phyloP scores from a whole-genome alignment of 2,329 filamentous ascomycete genomes.

The Gaeumannomyces sp. region DNA sequence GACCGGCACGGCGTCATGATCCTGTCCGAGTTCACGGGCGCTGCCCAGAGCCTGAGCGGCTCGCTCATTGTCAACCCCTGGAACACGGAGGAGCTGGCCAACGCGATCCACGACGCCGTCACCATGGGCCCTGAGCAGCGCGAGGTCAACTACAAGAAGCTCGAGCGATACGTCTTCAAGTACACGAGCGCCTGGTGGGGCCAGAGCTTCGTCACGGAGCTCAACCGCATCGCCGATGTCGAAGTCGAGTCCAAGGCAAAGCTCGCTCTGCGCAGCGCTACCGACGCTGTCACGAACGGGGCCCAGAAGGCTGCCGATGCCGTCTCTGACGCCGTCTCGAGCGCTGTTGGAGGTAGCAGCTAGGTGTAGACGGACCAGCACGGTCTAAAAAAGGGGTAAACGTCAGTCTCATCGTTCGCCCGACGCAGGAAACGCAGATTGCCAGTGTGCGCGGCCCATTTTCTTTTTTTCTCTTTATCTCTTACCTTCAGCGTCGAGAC shows the following conservation, averaged over 20 bases:
- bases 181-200: slow-evolving; percentile 99
- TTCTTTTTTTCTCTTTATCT: background rate
- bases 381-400: background rate
- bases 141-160: slow-evolving; percentile 79
- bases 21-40: slow-evolving; percentile 92
- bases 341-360: background rate
- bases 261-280: slow-evolving; percentile 5
- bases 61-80: slow-evolving; percentile 95
- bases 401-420: background rate
- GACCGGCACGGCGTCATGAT: slow-evolving; percentile 91
- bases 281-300: slow-evolving; percentile 3
- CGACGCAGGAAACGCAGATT: background rate
- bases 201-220: slow-evolving; percentile 81
- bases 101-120: slow-evolving; percentile 91
- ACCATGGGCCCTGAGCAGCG: slow-evolving; percentile 91
- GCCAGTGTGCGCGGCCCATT: background rate
- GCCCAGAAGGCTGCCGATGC: slow-evolving; percentile 1
- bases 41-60: slow-evolving; percentile 89
- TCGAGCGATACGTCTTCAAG: slow-evolving; percentile 93
- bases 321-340: background rate
- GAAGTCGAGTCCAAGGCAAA: slow-evolving; percentile 5
- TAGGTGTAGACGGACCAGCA: background rate
- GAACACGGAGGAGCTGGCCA: slow-evolving; percentile 94
- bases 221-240: slow-evolving; percentile 29
- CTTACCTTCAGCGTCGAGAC: background rate